Evolutionary conservation across 305 asterid species (phyloP).

Genomic region (Coffea humblotiana): DNA sequence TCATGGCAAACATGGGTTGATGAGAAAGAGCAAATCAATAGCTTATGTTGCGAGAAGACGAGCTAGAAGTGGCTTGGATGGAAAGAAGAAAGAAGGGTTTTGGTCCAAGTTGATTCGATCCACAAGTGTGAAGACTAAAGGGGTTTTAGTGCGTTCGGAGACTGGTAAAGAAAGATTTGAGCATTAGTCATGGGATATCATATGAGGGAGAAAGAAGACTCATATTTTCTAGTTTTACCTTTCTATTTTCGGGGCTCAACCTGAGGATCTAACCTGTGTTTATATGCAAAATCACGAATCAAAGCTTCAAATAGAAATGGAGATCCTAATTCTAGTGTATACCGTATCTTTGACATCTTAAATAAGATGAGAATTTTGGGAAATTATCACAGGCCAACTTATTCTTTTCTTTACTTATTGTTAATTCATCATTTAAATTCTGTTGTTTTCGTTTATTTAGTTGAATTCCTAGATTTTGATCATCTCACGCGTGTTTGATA

Average conservation of each 20-base stretch:
- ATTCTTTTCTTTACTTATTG: neutral
- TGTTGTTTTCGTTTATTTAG: neutral
- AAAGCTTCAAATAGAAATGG: neutral
- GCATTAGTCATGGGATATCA: neutral
- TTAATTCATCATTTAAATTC: neutral
- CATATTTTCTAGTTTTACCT: too few species aligned
- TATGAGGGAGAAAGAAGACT: too few species aligned
- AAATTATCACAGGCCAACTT: neutral
- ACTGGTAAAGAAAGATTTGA: conserved; percentile 12
- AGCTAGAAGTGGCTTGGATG: conserved; percentile 18
- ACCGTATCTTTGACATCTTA: neutral
- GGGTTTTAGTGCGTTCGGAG: conserved; percentile 20
- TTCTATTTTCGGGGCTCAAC: too few species aligned
- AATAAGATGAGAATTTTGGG: neutral
- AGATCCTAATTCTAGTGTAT: neutral
- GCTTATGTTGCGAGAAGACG: conserved; percentile 40
- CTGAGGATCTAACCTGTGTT: neutral
- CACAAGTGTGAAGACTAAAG: conserved; percentile 30
- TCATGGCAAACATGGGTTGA: conserved; percentile 21
- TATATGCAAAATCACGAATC: neutral
- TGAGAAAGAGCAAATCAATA: conserved; percentile 64
- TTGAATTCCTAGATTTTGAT: neutral
- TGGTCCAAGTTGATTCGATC: conserved; percentile 61
- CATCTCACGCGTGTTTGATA: neutral
- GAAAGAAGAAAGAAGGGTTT: conserved; percentile 60